phyloP scores from a whole-genome alignment of 345 rosid species.

The Erysimum cheiranthoides region DNA sequence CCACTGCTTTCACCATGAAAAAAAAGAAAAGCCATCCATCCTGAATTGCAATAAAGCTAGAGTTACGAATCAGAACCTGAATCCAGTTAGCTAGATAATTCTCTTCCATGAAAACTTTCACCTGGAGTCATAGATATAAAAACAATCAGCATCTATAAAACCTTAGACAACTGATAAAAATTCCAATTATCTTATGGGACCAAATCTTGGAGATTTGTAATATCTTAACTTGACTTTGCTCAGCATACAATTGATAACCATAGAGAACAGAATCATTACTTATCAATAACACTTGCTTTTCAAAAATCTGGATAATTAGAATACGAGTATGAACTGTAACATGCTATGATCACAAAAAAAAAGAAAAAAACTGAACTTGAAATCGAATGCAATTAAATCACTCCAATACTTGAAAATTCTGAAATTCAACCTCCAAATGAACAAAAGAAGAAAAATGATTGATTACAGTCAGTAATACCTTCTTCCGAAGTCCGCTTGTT shows the following conservation, averaged over 20 bases:
- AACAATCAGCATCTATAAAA: background rate
- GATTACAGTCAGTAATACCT: constrained; percentile 47
- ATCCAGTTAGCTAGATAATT: constrained; percentile 96
- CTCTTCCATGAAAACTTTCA: constrained; percentile 86
- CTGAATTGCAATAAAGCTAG: constrained; percentile 6
- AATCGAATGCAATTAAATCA: background rate
- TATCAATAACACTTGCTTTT: background rate
- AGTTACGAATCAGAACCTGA: constrained; percentile 59
- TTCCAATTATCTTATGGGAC: no score
- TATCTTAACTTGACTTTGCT: background rate
- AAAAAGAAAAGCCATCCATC: background rate
- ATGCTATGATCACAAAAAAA: background rate
- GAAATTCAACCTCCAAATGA: no score
- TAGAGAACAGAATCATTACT: background rate
- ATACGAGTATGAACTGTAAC: background rate
- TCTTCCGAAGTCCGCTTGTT: constrained; percentile 83
- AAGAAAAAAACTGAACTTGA: no score
- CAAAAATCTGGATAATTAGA: background rate
- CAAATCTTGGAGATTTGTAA: background rate
- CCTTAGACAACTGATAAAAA: background rate
- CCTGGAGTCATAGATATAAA: constrained; percentile 46
- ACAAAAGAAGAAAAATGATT: background rate
- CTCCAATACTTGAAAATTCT: background rate
- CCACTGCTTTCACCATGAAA: background rate
- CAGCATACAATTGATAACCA: background rate